A percentile compares a stretch with the other conserved stretches of the same genome.
Conservation (phyloP, 1,139 yeast species). For the Yamadazyma mexicana region DNA sequence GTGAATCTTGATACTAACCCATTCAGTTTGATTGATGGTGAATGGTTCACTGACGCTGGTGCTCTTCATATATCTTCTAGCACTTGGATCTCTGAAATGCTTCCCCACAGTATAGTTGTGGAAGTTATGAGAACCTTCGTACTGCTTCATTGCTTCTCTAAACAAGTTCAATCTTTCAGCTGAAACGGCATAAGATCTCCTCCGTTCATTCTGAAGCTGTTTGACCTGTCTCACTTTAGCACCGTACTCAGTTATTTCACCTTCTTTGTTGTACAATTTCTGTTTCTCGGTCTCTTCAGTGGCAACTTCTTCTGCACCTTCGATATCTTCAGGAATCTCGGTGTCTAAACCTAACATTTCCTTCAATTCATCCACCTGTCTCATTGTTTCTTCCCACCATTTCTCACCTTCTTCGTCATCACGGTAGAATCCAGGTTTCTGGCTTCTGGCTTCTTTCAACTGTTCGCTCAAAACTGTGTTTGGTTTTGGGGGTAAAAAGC, state of each 20-base stretch:
- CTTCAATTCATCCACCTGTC: slow-evolving; percentile 33
- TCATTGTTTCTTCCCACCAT: slow-evolving; percentile 67
- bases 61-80: slow-evolving; percentile 77
- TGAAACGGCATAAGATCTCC: slow-evolving; percentile 71
- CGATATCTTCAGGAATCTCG: not conserved
- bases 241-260: slow-evolving; percentile 40
- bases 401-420: slow-evolving; percentile 65
- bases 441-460: slow-evolving; percentile 51
- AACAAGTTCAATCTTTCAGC: slow-evolving; percentile 59
- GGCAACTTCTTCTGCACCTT: slow-evolving; percentile 6
- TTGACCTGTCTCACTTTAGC: slow-evolving; percentile 58
- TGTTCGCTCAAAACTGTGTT: slow-evolving; percentile 60
- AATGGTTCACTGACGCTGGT: slow-evolving; percentile 87
- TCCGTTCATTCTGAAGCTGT: slow-evolving; percentile 61
- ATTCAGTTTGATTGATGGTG: slow-evolving; percentile 89
- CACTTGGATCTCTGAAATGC: slow-evolving; percentile 80
- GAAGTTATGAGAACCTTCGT: slow-evolving; percentile 89
- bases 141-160: slow-evolving; percentile 67
- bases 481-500: slow-evolving; percentile 89
- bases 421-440: slow-evolving; percentile 57
- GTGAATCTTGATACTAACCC: slow-evolving; percentile 94
- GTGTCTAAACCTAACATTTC: slow-evolving; percentile 48
- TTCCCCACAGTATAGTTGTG: slow-evolving; percentile 95
- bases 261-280: slow-evolving; percentile 30
- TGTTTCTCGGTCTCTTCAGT: slow-evolving; percentile 24